phyloP scores from a whole-genome alignment of 768 basidiomycete species.

The Serpula lacrymans region DNA sequence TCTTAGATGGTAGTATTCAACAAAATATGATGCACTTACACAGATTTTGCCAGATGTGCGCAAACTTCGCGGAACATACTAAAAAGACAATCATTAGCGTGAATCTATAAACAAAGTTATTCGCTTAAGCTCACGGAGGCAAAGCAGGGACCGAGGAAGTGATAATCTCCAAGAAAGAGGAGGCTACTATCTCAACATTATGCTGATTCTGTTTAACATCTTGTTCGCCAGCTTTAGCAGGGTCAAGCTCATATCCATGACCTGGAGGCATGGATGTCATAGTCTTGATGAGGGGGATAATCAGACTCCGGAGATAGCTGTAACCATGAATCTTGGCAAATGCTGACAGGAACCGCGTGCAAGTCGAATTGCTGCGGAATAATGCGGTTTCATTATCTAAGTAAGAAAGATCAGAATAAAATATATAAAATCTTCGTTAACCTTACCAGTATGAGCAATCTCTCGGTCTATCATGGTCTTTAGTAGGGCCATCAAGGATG shows the following conservation, averaged over 20 bases:
- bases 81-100: conserved; percentile 7
- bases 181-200: conserved; percentile 70
- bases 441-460: conserved; percentile 68
- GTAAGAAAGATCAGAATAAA: no score
- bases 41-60: conserved; percentile 71
- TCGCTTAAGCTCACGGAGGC: conserved; percentile 56
- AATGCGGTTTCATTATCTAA: conserved; percentile 78
- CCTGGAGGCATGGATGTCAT: conserved; percentile 72
- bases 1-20: no score
- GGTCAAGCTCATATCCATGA: conserved; percentile 77
- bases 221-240: conserved; percentile 52
- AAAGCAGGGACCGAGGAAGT: conserved; percentile 64
- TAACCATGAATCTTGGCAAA: conserved; percentile 92
- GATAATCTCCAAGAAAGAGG: conserved; percentile 73
- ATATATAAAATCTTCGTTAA: no score
- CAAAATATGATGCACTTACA: conserved; percentile 50
- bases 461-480: conserved; percentile 86
- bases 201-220: conserved; percentile 64
- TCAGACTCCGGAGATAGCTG: conserved; percentile 78
- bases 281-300: conserved; percentile 72
- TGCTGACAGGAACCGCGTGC: conserved; percentile 79
- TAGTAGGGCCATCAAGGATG: conserved; percentile 67
- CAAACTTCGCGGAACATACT: conserved; percentile 89
- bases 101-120: conserved; percentile 3
- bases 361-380: conserved; percentile 86